Percentiles rank a stretch among this genome's conserved stretches.
phyloP scores from a whole-genome alignment of 2,329 filamentous ascomycete species.

The Penicillium sp. region DNA sequence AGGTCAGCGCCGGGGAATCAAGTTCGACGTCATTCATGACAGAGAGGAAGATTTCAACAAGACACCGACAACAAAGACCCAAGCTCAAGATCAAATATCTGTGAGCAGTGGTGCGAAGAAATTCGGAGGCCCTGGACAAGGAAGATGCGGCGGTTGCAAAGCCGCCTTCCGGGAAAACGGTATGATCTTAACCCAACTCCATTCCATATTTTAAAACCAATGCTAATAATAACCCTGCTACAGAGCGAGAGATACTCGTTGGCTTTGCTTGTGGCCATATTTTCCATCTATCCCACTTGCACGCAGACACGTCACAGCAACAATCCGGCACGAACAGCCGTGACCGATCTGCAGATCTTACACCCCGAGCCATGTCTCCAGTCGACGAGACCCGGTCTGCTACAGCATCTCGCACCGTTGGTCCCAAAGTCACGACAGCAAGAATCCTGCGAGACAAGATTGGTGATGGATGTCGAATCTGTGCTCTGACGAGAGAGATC shows the following conservation, averaged over 20 bases:
- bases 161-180: constrained; percentile 41
- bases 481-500: constrained; percentile 38
- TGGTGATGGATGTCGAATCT: constrained; percentile 45
- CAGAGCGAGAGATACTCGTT: constrained; percentile 58
- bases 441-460: constrained; percentile 72
- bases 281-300: constrained; percentile 63
- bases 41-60: constrained; percentile 12
- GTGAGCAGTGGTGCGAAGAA: constrained; percentile 11
- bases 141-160: constrained; percentile 42
- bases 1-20: constrained; percentile 81
- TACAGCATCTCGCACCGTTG: constrained; percentile 59
- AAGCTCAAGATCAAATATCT: constrained; percentile 15
- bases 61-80: constrained; percentile 15
- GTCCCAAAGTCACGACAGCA: constrained; percentile 84
- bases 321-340: constrained; percentile 23
- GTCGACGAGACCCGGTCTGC: constrained; percentile 30
- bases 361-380: constrained; percentile 25
- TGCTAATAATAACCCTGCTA: background rate
- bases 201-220: background rate
- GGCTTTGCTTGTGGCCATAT: constrained; percentile 70
- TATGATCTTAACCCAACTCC: constrained; percentile 18
- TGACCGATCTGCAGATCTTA: constrained; percentile 22
- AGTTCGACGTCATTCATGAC: constrained; percentile 69
- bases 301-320: constrained; percentile 38
- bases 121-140: constrained; percentile 16